Percentiles rank a stretch among this genome's conserved stretches.
These are phyloP conservation scores for Elsinoe batatas DNA, from an alignment of 2,329 filamentous ascomycete species.

Conservation along the genomic window DNA sequence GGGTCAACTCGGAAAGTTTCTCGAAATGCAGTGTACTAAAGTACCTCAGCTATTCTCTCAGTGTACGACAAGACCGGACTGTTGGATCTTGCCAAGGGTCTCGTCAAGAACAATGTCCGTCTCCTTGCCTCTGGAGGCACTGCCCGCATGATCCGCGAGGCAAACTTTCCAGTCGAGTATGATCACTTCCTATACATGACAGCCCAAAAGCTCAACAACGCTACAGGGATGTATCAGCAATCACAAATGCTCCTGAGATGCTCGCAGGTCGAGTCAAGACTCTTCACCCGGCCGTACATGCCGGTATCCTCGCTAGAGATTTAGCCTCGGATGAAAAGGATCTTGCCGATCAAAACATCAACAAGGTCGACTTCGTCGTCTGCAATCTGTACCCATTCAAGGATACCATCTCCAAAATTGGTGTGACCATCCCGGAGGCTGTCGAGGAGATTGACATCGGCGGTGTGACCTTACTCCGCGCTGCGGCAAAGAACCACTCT, in stretches of 20 bases:
- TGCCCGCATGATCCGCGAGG: slow-evolving; percentile 91
- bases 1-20: neutral
- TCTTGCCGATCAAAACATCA: slow-evolving; percentile 85
- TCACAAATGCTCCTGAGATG: slow-evolving; percentile 93
- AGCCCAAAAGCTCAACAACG: neutral
- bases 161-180: slow-evolving; percentile 86
- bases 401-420: slow-evolving; percentile 92
- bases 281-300: slow-evolving; percentile 69
- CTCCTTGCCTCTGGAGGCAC: slow-evolving; percentile 93
- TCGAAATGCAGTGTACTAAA: slow-evolving; percentile 5
- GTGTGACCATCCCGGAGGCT: slow-evolving; percentile 91
- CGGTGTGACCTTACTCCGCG: slow-evolving; percentile 89
- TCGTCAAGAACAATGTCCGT: slow-evolving; percentile 79
- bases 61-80: slow-evolving; percentile 98
- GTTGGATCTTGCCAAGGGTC: slow-evolving; percentile 81
- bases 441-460: slow-evolving; percentile 99
- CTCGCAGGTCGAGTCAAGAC: slow-evolving; percentile 88
- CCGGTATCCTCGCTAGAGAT: slow-evolving; percentile 85
- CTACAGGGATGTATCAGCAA: slow-evolving; percentile 86
- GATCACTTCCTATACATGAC: neutral
- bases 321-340: slow-evolving; percentile 95
- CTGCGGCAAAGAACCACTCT: slow-evolving; percentile 94
- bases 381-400: slow-evolving; percentile 99
- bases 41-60: slow-evolving; percentile 66
- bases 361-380: slow-evolving; percentile 88